Evolutionary conservation across 192 early-diverging fungal species (phyloP).

Genomic region (Paraglomus occultum): DNA sequence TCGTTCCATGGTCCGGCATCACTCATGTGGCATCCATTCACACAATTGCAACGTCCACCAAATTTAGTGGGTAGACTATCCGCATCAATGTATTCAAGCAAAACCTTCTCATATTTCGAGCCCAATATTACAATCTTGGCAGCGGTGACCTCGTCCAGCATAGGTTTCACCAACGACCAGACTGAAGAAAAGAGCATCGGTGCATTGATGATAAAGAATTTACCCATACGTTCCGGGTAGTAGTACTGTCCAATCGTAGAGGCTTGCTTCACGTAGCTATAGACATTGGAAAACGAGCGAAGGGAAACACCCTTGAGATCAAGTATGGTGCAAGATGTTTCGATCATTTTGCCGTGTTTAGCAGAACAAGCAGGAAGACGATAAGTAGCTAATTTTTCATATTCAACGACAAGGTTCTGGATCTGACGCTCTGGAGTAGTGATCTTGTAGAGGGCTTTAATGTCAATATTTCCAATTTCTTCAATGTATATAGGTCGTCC

Average conservation of each 20-base stretch:
- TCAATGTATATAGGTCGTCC: constrained; percentile 77
- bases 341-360: constrained; percentile 52
- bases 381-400: constrained; percentile 63
- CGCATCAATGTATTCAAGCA: constrained; percentile 45
- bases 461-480: constrained; percentile 63
- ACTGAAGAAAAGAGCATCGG: constrained; percentile 69
- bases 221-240: constrained; percentile 81
- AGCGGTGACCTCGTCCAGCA: constrained; percentile 55
- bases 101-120: constrained; percentile 41
- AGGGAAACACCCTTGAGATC: constrained; percentile 73
- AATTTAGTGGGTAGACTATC: constrained; percentile 42
- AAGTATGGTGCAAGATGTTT: constrained; percentile 71
- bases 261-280: constrained; percentile 62
- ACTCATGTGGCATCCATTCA: constrained; percentile 41
- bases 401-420: constrained; percentile 72
- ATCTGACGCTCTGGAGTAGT: constrained; percentile 70
- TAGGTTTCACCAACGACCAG: constrained; percentile 52
- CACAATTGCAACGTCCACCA: constrained; percentile 49
- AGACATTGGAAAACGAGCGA: constrained; percentile 60
- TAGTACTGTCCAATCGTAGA: constrained; percentile 75
- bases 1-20: constrained; percentile 54
- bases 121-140: constrained; percentile 54
- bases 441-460: constrained; percentile 58
- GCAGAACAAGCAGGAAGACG: constrained; percentile 67
- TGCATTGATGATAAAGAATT: constrained; percentile 82